A percentile compares a stretch with the other conserved stretches of the same genome.
Evolutionary conservation across 768 basidiomycete genomes (phyloP).

Genomic region (Boletus subcaerulescens): DNA sequence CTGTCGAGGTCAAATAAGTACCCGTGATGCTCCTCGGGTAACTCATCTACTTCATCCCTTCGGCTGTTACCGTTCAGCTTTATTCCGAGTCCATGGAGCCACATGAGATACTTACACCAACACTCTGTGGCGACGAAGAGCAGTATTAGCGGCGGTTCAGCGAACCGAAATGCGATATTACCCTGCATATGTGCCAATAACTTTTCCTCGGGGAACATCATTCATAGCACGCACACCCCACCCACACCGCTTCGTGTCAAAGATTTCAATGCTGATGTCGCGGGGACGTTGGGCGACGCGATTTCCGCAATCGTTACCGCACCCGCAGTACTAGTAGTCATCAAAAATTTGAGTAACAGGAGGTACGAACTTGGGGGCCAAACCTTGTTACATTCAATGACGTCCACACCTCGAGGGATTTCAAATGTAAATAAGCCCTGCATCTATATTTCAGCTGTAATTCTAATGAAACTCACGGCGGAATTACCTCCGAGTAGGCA

Average conservation of each 20-base stretch:
- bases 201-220: constrained; percentile 48
- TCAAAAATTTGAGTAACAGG: not conserved
- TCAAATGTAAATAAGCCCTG: constrained; percentile 53
- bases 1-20: constrained; percentile 68
- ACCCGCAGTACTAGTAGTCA: constrained; percentile 42
- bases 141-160: constrained; percentile 2
- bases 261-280: constrained; percentile 57
- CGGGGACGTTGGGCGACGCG: constrained; percentile 61
- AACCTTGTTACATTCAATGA: constrained; percentile 68
- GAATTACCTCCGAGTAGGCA: constrained; percentile 43
- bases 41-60: constrained; percentile 40
- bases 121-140: constrained; percentile 30
- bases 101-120: constrained; percentile 40
- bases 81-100: not conserved
- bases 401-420: constrained; percentile 41
- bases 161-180: constrained; percentile 27
- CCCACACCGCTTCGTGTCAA: constrained; percentile 56
- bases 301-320: constrained; percentile 47
- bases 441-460: not conserved
- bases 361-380: constrained; percentile 1
- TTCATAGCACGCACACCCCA: constrained; percentile 61
- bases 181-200: constrained; percentile 71
- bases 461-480: not conserved
- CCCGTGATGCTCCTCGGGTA: constrained; percentile 36
- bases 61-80: constrained; percentile 30